Base-by-base conservation (phyloP, 1,284 basidiomycete species). In the Hypsizygus ulmarius region DNA sequence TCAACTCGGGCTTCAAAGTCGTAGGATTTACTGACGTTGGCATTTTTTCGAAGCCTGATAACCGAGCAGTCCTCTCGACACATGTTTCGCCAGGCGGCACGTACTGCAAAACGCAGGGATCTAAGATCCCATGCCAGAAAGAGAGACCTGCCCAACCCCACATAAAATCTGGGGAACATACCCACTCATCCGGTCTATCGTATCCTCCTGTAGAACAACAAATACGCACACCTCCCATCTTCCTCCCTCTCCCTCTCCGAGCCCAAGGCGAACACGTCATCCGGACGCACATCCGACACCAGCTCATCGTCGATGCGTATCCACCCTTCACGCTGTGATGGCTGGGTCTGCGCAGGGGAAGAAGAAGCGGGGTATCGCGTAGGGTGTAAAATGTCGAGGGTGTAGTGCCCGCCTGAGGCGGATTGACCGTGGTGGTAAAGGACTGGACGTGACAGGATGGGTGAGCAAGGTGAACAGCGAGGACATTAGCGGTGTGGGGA, bases 341-440 rank as follows among this genome's bases (percentile, higher is more conserved):
- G 4, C 21, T 25, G 21, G 21, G 21, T 4, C 21, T 4, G 21
- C 7, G 21, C 21, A 7, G 21, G 3, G 21, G 21, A 25, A 7
- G 21, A 25, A 7, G 21, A 25, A 25, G 62, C 65, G 39, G 74
- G 67, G 59, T 81, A 81, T 10, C 82, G 79, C 57, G 83, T 82
- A 15, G 91, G 88, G 52, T 93, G 87, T 6, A 95, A 72, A 1
- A 97, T 90, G 55, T 95, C 89, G 37, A 97, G 82, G 1, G 95
- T 99, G 71, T 98, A 99, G 67, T 98, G 95, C 0, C 96, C 96
- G 5, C 95, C 95, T 0, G 85, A 86, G 0, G 96, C 93, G 10
- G 89, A 90, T 39, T 79, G 73, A 1, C 96, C 96, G 61, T 99
- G 95, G 67, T 99, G 96, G 67, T 98, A 98, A 6, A 98, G 73